phyloP scores from a whole-genome alignment of 192 early-diverging fungal genomes.

The Coemansia sp. region DNA sequence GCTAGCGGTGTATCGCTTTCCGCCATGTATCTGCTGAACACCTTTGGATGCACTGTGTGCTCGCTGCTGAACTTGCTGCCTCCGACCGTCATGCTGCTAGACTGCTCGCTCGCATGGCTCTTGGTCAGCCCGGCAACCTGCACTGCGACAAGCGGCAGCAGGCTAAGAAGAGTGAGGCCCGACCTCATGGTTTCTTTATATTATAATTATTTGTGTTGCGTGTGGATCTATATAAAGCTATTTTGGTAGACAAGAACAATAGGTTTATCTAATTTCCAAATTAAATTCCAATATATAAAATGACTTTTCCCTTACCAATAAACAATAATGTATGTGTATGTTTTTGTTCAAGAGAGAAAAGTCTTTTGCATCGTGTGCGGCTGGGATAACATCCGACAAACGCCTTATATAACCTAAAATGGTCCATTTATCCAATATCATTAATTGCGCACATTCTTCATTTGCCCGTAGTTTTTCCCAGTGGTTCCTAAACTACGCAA shows the following conservation, averaged over 20 bases:
- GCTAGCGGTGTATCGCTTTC: conserved; percentile 16
- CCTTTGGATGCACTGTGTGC: too few species aligned
- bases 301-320: too few species aligned
- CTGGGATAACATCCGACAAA: not conserved
- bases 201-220: not conserved
- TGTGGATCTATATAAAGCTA: not conserved
- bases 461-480: not conserved
- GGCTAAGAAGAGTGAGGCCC: conserved; percentile 20
- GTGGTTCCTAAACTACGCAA: not conserved
- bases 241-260: too few species aligned
- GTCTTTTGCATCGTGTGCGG: not conserved
- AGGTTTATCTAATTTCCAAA: too few species aligned
- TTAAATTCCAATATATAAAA: too few species aligned
- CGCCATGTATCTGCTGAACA: too few species aligned
- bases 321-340: too few species aligned
- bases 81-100: conserved; percentile 18
- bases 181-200: conserved; percentile 20
- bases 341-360: not conserved
- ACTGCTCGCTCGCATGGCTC: conserved; percentile 19
- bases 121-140: conserved; percentile 19
- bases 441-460: not conserved
- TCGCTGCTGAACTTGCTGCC: conserved; percentile 1
- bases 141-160: conserved; percentile 18
- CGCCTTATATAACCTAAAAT: not conserved
- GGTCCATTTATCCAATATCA: not conserved